A percentile compares a stretch with the other conserved stretches of the same genome.
These are phyloP conservation scores for Polytrichum formosum DNA, from an alignment of 225 moss, liverwort and hornwort species.

Conservation along the genomic window DNA sequence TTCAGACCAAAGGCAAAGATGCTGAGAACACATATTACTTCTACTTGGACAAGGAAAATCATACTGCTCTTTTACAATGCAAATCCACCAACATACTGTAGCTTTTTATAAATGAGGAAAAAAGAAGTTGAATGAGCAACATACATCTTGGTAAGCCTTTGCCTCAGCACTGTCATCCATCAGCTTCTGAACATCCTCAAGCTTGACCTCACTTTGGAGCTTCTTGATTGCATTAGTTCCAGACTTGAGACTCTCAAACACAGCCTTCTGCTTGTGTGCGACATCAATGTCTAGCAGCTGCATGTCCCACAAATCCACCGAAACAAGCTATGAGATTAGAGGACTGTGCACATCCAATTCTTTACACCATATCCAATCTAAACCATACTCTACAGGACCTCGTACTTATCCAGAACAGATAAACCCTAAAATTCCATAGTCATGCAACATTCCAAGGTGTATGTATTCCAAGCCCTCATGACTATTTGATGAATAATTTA, in stretches of 20 bases:
- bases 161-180: conserved; percentile 89
- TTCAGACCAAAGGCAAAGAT: too few relatives aligned
- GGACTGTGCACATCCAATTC: neutral
- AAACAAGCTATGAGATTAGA: neutral
- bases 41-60: too few relatives aligned
- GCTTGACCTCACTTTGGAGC: conserved; percentile 74
- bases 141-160: conserved; percentile 89
- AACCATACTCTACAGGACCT: too few relatives aligned
- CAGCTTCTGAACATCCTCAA: conserved; percentile 90
- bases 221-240: conserved; percentile 80
- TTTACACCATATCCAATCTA: too few relatives aligned
- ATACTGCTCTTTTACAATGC: too few relatives aligned
- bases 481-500: too few relatives aligned
- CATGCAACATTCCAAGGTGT: too few relatives aligned
- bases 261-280: conserved; percentile 78
- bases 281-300: conserved; percentile 90
- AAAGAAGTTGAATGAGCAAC: neutral
- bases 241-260: conserved; percentile 78
- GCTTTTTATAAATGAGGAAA: neutral
- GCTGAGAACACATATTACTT: too few relatives aligned
- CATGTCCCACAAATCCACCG: conserved; percentile 11
- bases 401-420: too few relatives aligned
- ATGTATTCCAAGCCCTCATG: too few relatives aligned
- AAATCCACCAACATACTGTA: too few relatives aligned
- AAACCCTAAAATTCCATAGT: too few relatives aligned